Conservation (phyloP, 345 rosid genomes). For the Sonneratia caseolaris region DNA sequence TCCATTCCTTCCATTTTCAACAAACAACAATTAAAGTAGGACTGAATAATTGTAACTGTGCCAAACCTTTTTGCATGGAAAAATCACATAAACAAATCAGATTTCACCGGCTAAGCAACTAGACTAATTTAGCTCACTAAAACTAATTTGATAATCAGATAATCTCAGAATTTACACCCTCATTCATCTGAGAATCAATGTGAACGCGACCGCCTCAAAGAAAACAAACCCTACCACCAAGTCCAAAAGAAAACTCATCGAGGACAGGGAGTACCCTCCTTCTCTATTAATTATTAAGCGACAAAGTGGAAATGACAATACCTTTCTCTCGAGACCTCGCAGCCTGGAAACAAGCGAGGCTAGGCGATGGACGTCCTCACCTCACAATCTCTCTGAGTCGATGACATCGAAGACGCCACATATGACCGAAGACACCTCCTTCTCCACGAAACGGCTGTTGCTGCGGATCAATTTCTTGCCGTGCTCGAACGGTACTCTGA, state of each 20-base stretch:
- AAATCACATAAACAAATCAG: background rate
- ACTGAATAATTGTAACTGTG: background rate
- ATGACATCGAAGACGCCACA: constrained; percentile 50
- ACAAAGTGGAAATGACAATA: constrained; percentile 6
- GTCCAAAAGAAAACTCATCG: background rate
- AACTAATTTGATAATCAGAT: background rate
- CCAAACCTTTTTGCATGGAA: background rate
- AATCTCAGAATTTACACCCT: background rate
- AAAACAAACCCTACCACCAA: background rate
- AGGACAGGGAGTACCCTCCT: background rate
- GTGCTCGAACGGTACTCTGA: constrained; percentile 93
- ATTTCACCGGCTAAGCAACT: background rate
- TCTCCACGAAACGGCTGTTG: constrained; percentile 71
- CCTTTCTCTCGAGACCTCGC: constrained; percentile 96
- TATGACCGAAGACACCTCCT: constrained; percentile 63
- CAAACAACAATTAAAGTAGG: background rate
- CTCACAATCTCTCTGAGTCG: constrained; percentile 46
- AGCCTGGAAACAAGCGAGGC: constrained; percentile 74
- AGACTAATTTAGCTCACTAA: background rate
- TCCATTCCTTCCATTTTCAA: background rate
- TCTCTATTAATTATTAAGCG: background rate
- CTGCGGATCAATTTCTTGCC: constrained; percentile 86
- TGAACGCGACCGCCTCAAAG: no score
- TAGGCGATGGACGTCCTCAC: constrained; percentile 63
- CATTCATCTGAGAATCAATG: background rate